A percentile compares a stretch with the other conserved stretches of the same genome.
These are phyloP conservation scores for Clarireedia paspali DNA, from an alignment of 2,329 filamentous ascomycete species.

Conservation along the genomic window DNA sequence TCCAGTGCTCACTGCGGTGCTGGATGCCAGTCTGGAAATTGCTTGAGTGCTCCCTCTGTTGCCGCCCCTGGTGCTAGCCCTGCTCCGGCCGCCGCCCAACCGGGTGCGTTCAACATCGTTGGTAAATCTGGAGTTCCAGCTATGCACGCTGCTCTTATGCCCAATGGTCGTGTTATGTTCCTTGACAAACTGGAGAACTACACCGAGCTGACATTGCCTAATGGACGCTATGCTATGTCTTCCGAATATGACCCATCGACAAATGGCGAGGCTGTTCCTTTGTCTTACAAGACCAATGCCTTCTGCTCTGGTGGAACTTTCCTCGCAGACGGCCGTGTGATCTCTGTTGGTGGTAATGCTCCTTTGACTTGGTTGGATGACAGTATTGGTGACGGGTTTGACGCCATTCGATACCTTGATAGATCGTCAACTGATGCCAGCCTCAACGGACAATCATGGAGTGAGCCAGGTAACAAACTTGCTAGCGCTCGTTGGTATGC, in stretches of 20 bases:
- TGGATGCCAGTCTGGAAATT: constrained; percentile 49
- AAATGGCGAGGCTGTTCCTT: constrained; percentile 35
- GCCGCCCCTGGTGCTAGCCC: constrained; percentile 30
- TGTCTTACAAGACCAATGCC: constrained; percentile 48
- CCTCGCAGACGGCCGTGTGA: constrained; percentile 46
- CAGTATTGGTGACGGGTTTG: constrained; percentile 51
- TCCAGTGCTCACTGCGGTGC: constrained; percentile 44
- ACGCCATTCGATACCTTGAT: constrained; percentile 46
- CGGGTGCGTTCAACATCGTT: constrained; percentile 40
- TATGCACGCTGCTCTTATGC: constrained; percentile 54
- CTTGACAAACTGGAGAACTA: constrained; percentile 58
- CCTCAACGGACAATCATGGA: constrained; percentile 44
- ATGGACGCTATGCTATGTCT: constrained; percentile 51
- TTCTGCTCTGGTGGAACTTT: constrained; percentile 55
- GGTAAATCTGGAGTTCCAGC: constrained; percentile 53
- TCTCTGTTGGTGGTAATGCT: constrained; percentile 50
- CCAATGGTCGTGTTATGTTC: constrained; percentile 51
- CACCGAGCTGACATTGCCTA: constrained; percentile 44
- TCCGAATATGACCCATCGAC: constrained; percentile 48
- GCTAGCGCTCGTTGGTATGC: constrained; percentile 52
- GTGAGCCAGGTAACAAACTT: constrained; percentile 47
- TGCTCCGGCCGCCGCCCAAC: constrained; percentile 37
- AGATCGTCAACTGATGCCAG: constrained; percentile 38
- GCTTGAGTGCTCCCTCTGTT: constrained; percentile 33
- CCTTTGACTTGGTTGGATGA: constrained; percentile 47